Evolutionary conservation across 768 basidiomycete genomes (phyloP), one percentile per base, ranked within the genome.

Genomic region (Pleurotus giganteus): DNA sequence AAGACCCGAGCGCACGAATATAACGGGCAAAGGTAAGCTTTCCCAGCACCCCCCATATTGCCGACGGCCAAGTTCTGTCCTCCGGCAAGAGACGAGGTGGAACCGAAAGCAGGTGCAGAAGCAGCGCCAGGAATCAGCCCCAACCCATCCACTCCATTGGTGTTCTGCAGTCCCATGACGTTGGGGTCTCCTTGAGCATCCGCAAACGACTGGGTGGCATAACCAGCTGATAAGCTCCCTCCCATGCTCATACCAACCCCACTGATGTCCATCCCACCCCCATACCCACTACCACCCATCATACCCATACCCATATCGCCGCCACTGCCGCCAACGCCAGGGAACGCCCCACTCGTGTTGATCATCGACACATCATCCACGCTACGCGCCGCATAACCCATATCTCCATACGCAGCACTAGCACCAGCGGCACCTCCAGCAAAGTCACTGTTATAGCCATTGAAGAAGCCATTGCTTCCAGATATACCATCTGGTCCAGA

Each of bases 1-100:
- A 95, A 96, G 60, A 88, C 72, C 58, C 89, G 76, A 2, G 89
- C 84, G 64, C 94, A 97, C 12, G 89, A 89, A 67, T 82, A 86
- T 1, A 93, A 77, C 17, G 91, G 91, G 69, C 94, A 96, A 46
- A 86, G 80, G 64, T 85, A 94, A 3, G 84, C 84, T 65, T 86
- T 86, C 28, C 65, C 58, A 17, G 71, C 64, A 36, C 61, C 62
- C 1, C 34, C 51, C 6, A n/a, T 15, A 7, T n/a, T 31, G 4
- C 26, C 27, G 23, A 15, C 27, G 27, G 27, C n/a, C 34, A 51
- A n/a, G 3, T 26, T 23, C 1, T 21, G 31, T 2, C 26, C 29
- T 21, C 29, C 27, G 19, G 9, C 44, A 9, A 34, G 27, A 29
- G 31, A 13, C 4, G 49, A 37, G 21, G 31, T n/a, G 39, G 31